Base-by-base conservation (phyloP, 495 filamentous ascomycete genomes). In the Cercophora samala region DNA sequence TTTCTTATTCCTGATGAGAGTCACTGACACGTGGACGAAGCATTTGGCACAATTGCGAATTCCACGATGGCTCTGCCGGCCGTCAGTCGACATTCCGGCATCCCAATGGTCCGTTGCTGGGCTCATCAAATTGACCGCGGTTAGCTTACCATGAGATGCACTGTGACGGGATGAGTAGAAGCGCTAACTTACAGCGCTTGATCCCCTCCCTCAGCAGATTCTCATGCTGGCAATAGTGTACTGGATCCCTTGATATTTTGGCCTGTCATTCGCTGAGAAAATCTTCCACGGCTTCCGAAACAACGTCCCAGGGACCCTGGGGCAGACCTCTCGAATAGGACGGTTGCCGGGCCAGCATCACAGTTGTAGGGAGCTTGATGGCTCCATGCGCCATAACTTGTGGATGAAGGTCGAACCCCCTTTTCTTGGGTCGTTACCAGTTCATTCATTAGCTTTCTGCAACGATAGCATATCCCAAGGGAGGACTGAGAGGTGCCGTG, bases 21-120 rank as follows among this genome's bases (percentile, higher is more conserved):
- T 52, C 24, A 11, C 19, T 60, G 53, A 67, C 72, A 68, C 65
- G 67, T 70, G 67, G 72, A 69, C 60, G 65, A 64, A 66, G 59
- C 56, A 56, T 64, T 64, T 65, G 46, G 56, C 46, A 53, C 24
- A 46, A 59, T 55, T 68, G 60, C 63, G 17, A 66, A 67, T 65
- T 66, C 66, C 63, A 32, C 61, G 21, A 65, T 55, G 13, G 21
- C n/a, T 15, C 17, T 24, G n/a, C 5, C 60, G 29, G 46, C 42
- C 5, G 59, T 6, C 46, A 60, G 60, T 64, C 60, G 54, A 60
- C 64, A 62, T 68, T 58, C 66, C 23, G n/a, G 62, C 29, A 51
- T 54, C 58, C 70, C 63, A 73, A 24, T 67, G 65, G 65, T 29
- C 29, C n/a, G 53, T 56, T 56, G 53, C n/a, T 56, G 22, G 8